Evolutionary conservation across 495 filamentous ascomycete genomes (phyloP).

Genomic region (Massariosphaeria phaeospora): DNA sequence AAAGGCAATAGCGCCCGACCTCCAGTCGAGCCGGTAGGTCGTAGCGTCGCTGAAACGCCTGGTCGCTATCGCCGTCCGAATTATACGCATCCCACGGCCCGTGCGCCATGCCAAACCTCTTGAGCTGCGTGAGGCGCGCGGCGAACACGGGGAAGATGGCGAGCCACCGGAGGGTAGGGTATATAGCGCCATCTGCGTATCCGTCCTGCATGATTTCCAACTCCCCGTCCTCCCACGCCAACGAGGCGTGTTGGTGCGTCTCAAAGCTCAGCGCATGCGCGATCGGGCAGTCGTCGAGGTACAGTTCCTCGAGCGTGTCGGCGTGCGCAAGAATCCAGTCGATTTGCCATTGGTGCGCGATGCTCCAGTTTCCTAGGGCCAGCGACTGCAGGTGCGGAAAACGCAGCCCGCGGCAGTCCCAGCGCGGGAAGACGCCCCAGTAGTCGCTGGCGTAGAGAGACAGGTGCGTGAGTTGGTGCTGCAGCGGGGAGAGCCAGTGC

Average conservation of each 20-base stretch:
- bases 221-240: neutral
- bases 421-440: neutral
- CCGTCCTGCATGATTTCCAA: neutral
- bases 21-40: neutral
- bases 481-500: slow-evolving; percentile 1
- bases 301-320: neutral
- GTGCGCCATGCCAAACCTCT: neutral
- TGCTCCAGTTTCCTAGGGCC: neutral
- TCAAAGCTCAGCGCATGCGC: no score
- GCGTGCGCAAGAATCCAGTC: neutral
- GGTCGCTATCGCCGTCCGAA: no score
- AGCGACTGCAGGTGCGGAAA: neutral
- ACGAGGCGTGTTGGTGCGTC: no score
- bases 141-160: neutral
- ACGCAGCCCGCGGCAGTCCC: neutral
- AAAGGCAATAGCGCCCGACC: neutral
- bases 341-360: neutral
- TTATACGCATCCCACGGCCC: neutral
- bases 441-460: slow-evolving; percentile 6
- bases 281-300: neutral
- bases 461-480: slow-evolving; percentile 4
- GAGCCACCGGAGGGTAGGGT: neutral
- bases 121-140: neutral
- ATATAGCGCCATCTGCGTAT: neutral
- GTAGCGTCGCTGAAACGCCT: neutral